Evolutionary conservation across 768 basidiomycete genomes (phyloP).

Genomic region (Chlorophyllum brunneum): DNA sequence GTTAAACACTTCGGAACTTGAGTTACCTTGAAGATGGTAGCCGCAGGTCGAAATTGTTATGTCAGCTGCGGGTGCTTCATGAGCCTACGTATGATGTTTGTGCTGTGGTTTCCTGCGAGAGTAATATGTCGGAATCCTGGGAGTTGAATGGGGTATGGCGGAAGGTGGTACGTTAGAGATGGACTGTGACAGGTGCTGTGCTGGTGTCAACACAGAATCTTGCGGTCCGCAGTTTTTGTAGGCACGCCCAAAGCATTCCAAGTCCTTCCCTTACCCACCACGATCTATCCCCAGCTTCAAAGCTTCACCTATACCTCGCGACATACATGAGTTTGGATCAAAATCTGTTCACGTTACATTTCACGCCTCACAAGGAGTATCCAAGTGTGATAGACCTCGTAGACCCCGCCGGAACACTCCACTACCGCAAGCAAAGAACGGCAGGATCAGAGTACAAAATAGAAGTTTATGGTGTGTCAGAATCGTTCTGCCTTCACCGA

Average conservation of each 20-base stretch:
- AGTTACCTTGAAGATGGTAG: too few relatives aligned
- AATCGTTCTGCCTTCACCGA: background rate
- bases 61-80: too few relatives aligned
- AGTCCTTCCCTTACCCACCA: slow-evolving; percentile 2
- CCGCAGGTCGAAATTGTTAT: too few relatives aligned
- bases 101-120: too few relatives aligned
- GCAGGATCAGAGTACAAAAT: slow-evolving; percentile 53
- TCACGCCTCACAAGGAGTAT: slow-evolving; percentile 57
- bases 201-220: background rate
- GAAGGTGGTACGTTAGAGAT: background rate
- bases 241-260: slow-evolving; percentile 19
- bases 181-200: slow-evolving; percentile 5
- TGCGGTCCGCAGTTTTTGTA: slow-evolving; percentile 11
- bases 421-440: slow-evolving; percentile 71
- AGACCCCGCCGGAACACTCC: slow-evolving; percentile 55
- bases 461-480: slow-evolving; percentile 59
- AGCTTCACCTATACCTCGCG: slow-evolving; percentile 11
- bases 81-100: too few relatives aligned
- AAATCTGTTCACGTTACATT: slow-evolving; percentile 77
- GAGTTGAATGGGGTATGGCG: background rate
- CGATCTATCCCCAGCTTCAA: slow-evolving; percentile 5
- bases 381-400: slow-evolving; percentile 65
- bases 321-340: slow-evolving; percentile 76
- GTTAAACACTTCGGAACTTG: too few relatives aligned
- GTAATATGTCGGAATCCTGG: too few relatives aligned